Percentiles rank a stretch among this genome's conserved stretches.
Conservation (phyloP, 306 rosid genomes). For the Pyrus betulifolia region DNA sequence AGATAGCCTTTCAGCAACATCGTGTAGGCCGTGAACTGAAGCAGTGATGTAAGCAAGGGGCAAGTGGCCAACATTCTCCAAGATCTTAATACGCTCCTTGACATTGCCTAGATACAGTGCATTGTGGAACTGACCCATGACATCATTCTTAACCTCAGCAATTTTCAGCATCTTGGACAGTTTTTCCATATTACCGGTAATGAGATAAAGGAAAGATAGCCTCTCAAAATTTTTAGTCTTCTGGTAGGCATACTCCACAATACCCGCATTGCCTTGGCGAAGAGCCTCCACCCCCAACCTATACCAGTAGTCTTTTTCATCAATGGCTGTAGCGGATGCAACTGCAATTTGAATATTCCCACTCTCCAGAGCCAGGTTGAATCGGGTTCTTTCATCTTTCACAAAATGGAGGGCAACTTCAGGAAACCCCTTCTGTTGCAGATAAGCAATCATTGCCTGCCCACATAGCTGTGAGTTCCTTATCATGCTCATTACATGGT, state of each 20-base stretch:
- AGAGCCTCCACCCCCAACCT: constrained; percentile 89
- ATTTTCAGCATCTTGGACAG: constrained; percentile 94
- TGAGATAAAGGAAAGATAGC: constrained; percentile 81
- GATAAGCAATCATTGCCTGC: constrained; percentile 89
- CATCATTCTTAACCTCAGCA: constrained; percentile 91
- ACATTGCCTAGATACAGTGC: constrained; percentile 79
- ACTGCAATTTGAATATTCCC: constrained; percentile 91
- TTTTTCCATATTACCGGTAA: constrained; percentile 73
- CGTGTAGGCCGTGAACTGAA: constrained; percentile 68
- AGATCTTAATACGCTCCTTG: constrained; percentile 71
- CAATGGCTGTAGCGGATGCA: constrained; percentile 87
- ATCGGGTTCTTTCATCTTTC: constrained; percentile 82
- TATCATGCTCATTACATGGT: constrained; percentile 89
- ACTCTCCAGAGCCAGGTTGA: constrained; percentile 89
- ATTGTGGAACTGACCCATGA: constrained; percentile 97
- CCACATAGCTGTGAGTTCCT: constrained; percentile 89
- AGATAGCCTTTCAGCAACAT: constrained; percentile 74
- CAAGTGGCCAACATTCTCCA: constrained; percentile 85
- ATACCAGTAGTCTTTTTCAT: constrained; percentile 94
- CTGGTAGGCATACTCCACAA: constrained; percentile 91
- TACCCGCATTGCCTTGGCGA: constrained; percentile 92
- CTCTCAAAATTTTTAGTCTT: constrained; percentile 89
- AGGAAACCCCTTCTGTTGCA: constrained; percentile 92
- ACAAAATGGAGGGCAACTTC: constrained; percentile 97
- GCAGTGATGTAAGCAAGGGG: constrained; percentile 85